A percentile compares a stretch with the other conserved stretches of the same genome.
Evolutionary conservation across 2,329 filamentous ascomycete genomes (phyloP).

Genomic region (Aureobasidium sp.): DNA sequence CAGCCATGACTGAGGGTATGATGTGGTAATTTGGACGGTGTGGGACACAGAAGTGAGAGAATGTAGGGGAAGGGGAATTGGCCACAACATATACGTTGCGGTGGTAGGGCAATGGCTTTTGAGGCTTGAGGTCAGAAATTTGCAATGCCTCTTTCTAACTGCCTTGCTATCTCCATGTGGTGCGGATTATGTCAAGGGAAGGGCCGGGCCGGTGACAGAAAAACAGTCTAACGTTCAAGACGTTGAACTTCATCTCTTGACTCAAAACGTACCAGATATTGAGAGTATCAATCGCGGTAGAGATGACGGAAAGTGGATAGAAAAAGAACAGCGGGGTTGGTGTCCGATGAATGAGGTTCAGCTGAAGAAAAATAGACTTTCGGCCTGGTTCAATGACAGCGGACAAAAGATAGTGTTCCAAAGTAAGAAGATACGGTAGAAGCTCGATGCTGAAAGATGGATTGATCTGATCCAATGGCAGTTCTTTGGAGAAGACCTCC

Average conservation of each 20-base stretch:
- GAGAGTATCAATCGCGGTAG: background rate
- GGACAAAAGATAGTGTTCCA: background rate
- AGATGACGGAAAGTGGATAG: background rate
- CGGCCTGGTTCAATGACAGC: background rate
- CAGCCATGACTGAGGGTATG: background rate
- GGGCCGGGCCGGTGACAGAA: background rate
- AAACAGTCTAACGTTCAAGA: background rate
- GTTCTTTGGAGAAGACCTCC: background rate
- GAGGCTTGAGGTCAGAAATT: constrained; percentile 7
- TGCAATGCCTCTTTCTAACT: background rate
- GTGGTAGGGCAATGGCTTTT: constrained; percentile 9
- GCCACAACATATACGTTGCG: constrained; percentile 6
- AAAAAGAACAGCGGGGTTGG: background rate
- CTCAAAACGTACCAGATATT: background rate
- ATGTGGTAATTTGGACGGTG: background rate
- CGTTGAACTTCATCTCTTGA: background rate
- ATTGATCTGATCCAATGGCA: constrained; percentile 1
- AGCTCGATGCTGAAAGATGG: background rate
- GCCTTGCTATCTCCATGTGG: background rate
- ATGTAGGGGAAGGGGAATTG: background rate
- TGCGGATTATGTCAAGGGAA: background rate
- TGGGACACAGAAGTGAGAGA: background rate
- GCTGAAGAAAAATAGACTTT: background rate
- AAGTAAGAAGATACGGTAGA: background rate
- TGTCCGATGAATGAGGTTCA: background rate